A percentile compares a stretch with the other conserved stretches of the same genome.
Conservation (phyloP, 2,329 filamentous ascomycete species). For the Colletotrichum nymphaeae region DNA sequence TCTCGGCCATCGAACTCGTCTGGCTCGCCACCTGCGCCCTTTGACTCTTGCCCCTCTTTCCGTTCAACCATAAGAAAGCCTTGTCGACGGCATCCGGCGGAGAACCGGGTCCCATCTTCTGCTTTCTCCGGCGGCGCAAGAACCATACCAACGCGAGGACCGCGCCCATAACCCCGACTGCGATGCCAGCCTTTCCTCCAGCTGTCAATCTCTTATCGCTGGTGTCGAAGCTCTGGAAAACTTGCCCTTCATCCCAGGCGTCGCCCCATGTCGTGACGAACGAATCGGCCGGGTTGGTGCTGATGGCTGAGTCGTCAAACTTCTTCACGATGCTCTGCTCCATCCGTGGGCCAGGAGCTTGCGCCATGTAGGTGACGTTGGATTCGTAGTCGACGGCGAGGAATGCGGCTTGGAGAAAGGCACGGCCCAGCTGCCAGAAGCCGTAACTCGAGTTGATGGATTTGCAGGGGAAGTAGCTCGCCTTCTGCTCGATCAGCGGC, state of each 20-base stretch:
- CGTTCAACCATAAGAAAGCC: not conserved
- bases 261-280: conserved; percentile 13
- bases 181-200: not conserved
- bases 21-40: not conserved
- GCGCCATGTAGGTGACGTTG: conserved; percentile 36
- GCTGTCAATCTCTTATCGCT: not conserved
- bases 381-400: conserved; percentile 35
- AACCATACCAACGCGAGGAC: not conserved
- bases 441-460: not conserved
- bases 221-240: not conserved
- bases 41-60: not conserved
- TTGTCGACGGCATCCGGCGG: not conserved
- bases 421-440: conserved; percentile 35
- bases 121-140: not conserved
- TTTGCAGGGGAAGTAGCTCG: conserved; percentile 39
- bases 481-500: conserved; percentile 43
- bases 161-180: not conserved
- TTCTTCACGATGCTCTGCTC: conserved; percentile 25
- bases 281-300: not conserved
- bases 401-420: conserved; percentile 39
- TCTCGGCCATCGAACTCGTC: not conserved
- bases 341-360: conserved; percentile 36
- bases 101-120: not conserved
- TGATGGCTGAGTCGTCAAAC: not conserved
- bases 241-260: not conserved